Evolutionary conservation across 306 rosid species (phyloP).

Genomic region (Cotoneaster glaucophyllus): DNA sequence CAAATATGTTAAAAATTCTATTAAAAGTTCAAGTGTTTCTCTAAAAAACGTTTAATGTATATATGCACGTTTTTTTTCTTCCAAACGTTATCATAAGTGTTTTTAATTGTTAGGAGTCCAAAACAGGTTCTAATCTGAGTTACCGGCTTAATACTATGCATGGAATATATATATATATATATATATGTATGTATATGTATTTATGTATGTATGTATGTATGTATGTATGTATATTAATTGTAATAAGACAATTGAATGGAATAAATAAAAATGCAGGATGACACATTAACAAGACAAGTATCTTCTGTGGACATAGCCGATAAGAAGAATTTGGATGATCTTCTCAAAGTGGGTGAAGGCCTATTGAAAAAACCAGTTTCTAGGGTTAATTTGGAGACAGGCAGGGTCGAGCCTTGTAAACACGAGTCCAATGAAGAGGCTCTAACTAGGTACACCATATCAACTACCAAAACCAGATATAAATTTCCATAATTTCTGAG

Average conservation of each 20-base stretch:
- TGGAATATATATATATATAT: no score
- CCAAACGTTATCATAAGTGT: no score
- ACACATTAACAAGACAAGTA: conserved; percentile 25
- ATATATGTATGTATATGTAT: no score
- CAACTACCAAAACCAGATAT: neutral
- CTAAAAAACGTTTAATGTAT: no score
- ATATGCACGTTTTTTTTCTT: no score
- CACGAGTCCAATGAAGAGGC: conserved; percentile 43
- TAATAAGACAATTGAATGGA: neutral
- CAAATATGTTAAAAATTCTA: no score
- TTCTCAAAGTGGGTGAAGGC: conserved; percentile 31
- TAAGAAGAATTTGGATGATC: conserved; percentile 34
- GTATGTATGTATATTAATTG: neutral
- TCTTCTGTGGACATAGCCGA: conserved; percentile 27
- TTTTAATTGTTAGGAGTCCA: no score
- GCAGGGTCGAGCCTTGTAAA: conserved; percentile 15
- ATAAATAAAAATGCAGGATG: conserved; percentile 32
- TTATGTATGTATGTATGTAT: no score
- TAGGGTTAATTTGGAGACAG: conserved; percentile 30
- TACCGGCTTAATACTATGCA: no score
- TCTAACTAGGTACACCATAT: conserved; percentile 31
- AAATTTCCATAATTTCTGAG: neutral
- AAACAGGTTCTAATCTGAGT: no score
- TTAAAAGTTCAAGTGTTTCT: no score
- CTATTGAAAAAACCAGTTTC: conserved; percentile 33